A percentile compares a stretch with the other conserved stretches of the same genome.
Evolutionary conservation across 345 rosid species (phyloP).

Genomic region (Reutealis trisperma): DNA sequence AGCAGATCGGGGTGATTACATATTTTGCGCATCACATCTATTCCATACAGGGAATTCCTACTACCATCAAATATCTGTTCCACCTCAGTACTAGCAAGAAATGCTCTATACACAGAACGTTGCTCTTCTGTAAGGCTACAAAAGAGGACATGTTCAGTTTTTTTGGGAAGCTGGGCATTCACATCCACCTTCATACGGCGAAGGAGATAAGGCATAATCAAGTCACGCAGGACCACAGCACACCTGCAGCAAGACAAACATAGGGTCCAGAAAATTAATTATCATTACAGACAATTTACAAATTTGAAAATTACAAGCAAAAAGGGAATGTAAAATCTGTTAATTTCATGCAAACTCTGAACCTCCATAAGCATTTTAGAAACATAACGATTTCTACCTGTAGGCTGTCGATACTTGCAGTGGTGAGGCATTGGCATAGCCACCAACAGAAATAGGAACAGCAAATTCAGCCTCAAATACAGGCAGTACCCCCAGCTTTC

Average conservation of each 20-base stretch:
- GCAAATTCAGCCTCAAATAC: constrained; percentile 98
- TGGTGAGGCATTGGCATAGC: constrained; percentile 98
- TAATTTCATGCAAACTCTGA: not conserved
- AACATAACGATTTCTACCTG: constrained; percentile 46
- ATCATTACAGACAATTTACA: not conserved
- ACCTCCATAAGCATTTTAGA: constrained; percentile 19
- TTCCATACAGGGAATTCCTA: constrained; percentile 83
- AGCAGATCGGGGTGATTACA: constrained; percentile 99
- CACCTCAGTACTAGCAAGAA: constrained; percentile 97
- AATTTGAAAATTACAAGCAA: constrained; percentile 2
- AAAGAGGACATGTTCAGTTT: constrained; percentile 94
- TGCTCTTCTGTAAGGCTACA: constrained; percentile 95
- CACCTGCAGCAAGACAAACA: constrained; percentile 53
- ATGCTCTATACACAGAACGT: constrained; percentile 82
- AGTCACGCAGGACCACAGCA: constrained; percentile 93
- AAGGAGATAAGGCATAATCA: constrained; percentile 99
- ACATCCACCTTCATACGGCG: constrained; percentile 95
- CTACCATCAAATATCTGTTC: constrained; percentile 82
- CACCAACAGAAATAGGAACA: constrained; percentile 93
- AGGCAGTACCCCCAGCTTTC: constrained; percentile 92
- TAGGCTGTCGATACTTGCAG: constrained; percentile 97
- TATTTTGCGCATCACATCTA: constrained; percentile 99
- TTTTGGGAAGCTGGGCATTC: constrained; percentile 80
- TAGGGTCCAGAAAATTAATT: constrained; percentile 18
- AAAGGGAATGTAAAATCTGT: not conserved